Base-by-base conservation (phyloP, 2,329 filamentous ascomycete genomes). In the Hymenoscyphus infarciens region DNA sequence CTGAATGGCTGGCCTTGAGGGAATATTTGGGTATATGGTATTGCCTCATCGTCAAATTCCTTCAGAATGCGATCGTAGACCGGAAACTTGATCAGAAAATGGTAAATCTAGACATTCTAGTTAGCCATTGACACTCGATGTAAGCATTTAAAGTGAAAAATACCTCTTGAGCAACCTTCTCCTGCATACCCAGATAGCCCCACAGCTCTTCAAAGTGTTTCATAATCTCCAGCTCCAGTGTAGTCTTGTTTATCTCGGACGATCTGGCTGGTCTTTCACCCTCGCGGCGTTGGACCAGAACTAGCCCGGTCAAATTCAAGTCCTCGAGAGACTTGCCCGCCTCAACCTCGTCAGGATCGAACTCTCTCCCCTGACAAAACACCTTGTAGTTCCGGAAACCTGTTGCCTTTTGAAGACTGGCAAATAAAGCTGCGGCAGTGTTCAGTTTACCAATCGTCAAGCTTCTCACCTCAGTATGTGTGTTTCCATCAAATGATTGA, bases 201-300 rank as follows among this genome's bases (percentile, higher is more conserved):
- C 95, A 97, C 27, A 99, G 77, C 64, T 94, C 87, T 60, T 91
- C 83, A 71, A 97, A 96, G 74, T 96, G 90, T 62, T 87, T 83
- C 68, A 95, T 79, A 25, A 98, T 87, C 69, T 94, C 90, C 13
- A 85, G 82, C 72, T 98, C 92, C 2, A 98, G 82, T 39, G 78
- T 82, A 66, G 79, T 87, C 56, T 79, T 83, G 57, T 78, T 85
- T 59, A 76, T 81, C 65, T 79, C 80, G 59, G 82, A 76, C 33
- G 79, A 72, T 65, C 78, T 69, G 29, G 80, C 72, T 62, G 79
- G 75, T 3, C 77, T 75, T 8, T 77, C 73, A 15, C 82, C 79
- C 22, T 82, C 79, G 53, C 86, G 83, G 16, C 82, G 81, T 68
- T 85, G 88, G 54, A 92, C 81, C 22, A 92, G 78, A 27, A 92